Conservation (phyloP, 192 early-diverging fungal species). For the Backusella westeae region DNA sequence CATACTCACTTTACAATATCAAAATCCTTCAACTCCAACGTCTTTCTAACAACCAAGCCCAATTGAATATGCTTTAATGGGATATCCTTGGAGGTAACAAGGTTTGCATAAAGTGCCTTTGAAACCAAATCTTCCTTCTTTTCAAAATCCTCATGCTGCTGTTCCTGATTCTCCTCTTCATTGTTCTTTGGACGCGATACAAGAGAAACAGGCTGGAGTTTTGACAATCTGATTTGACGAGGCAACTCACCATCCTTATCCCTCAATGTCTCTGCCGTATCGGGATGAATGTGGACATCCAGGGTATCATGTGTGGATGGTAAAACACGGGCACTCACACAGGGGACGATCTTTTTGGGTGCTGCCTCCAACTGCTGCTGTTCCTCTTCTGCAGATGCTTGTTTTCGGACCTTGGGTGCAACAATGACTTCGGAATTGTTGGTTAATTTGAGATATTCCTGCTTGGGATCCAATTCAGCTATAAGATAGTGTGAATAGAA, state of each 20-base stretch:
- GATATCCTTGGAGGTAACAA: conserved; percentile 31
- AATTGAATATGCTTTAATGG: conserved; percentile 46
- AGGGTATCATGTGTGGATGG: conserved; percentile 20
- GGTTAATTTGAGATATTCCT: conserved; percentile 51
- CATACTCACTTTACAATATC: conserved; percentile 46
- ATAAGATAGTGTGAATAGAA: background rate
- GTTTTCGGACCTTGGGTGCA: conserved; percentile 63
- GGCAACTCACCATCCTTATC: conserved; percentile 12
- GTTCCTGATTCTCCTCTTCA: conserved; percentile 20
- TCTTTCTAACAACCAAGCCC: conserved; percentile 37
- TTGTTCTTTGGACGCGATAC: background rate
- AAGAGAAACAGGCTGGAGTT: conserved; percentile 40
- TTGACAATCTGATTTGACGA: conserved; percentile 36
- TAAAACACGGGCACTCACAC: background rate
- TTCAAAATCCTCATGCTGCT: conserved; percentile 34
- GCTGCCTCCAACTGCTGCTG: background rate
- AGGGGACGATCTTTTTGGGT: background rate
- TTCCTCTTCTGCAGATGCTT: conserved; percentile 20
- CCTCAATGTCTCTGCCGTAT: conserved; percentile 29
- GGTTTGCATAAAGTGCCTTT: conserved; percentile 35
- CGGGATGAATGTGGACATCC: conserved; percentile 42
- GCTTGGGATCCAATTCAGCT: conserved; percentile 55
- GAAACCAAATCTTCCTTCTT: conserved; percentile 20
- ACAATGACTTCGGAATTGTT: conserved; percentile 72
- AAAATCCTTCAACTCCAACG: conserved; percentile 46